Base-by-base conservation (phyloP, 805 yeast species). In the Pichia cephalocereana region DNA sequence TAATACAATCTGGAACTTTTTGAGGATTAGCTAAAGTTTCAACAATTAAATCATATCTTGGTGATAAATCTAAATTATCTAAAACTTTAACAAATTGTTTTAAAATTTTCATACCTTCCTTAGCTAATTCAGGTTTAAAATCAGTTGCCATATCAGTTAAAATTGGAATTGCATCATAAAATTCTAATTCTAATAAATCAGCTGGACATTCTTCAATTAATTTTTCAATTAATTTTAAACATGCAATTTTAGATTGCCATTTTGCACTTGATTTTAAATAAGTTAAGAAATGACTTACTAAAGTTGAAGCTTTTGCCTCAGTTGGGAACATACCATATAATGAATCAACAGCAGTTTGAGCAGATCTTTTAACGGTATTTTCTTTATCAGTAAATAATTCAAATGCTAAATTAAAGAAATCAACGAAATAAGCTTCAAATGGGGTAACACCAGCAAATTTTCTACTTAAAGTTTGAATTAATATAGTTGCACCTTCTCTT, bases 41-140 rank as follows among this genome's bases (percentile, higher is more conserved):
- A 38, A 87, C 85, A 64, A 91, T 88, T 46, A 82, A 65, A 54
- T 88, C 90, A 61, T 79, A 83, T 64, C 96, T 85, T 57, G 93
- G 89, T 46, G 82, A 78, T 60, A 91, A 77, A 71, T 91, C 99
- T 68, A 89, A 81, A 69, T 93, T 93, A 68, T 93, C 99, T 58
- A 93, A 74, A 43, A 87, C 83, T 57, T 79, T 77, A 53, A 90
- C 95, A 57, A 82, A 87, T 48, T 74, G 75, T 41, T 76, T 74
- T 65, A 89, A 72, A 15, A 87, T 76, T 57, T 77, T 76, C 57
- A 81, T 70, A 56, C 97, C 98, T 50, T 80, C 87, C 57, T 84
- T 82, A 28, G 96, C 89, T 49, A 93, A 75, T 69, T 91, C 99
- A 2, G 97, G 96, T 72, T 91, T 91, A 77, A 93, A 88, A 65